Evolutionary conservation across 2,329 filamentous ascomycete species (phyloP), one percentile per base, ranked within the genome.

Genomic region (Alternaria sp.): DNA sequence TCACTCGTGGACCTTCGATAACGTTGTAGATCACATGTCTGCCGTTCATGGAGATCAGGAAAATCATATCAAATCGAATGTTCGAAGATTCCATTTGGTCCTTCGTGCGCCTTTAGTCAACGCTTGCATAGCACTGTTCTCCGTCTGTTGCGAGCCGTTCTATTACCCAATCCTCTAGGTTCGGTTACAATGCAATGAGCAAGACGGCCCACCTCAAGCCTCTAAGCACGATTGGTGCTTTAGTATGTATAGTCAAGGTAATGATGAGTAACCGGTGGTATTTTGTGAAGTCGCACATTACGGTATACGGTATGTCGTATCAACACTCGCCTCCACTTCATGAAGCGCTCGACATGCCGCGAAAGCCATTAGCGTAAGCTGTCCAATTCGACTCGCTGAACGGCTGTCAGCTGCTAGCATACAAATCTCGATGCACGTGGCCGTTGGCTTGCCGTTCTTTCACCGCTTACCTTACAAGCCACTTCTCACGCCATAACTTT

Each of bases 401-500:
- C 18, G 32, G 5, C 11, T 50, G 20, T 25, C 30, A 50, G 32
- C 34, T 50, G 9, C 16, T 50, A 50, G 32, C 32, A 50, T 36
- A 18, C 51, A 27, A 12, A 22, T 12, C 25, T 14, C 20, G 30
- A 54, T 32, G 51, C 51, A 54, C 27, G 27, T 44, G 38, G 51
- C 40, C 51, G 40, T 34, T 25, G 38, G 30, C 40, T 18, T 54
- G 40, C 51, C 51, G 40, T 22, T 44, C 40, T 36, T 45, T 45
- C 41, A 54, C 51, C 51, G 38, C 38, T 36, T 25, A 34, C 46
- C 34, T 22, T 50, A 11, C 51, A 54, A 34, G 20, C 20, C 40
- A 30, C 18, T 28, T 54, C 51, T 50, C 32, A 50, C 46, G 46
- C 46, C 20, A 50, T 50, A 50, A 49, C 34, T 38, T n/a, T 36